A percentile compares a stretch with the other conserved stretches of the same genome.
phyloP scores from a whole-genome alignment of 108 stramenopile species.

The Asterionellopsis glacialis region DNA sequence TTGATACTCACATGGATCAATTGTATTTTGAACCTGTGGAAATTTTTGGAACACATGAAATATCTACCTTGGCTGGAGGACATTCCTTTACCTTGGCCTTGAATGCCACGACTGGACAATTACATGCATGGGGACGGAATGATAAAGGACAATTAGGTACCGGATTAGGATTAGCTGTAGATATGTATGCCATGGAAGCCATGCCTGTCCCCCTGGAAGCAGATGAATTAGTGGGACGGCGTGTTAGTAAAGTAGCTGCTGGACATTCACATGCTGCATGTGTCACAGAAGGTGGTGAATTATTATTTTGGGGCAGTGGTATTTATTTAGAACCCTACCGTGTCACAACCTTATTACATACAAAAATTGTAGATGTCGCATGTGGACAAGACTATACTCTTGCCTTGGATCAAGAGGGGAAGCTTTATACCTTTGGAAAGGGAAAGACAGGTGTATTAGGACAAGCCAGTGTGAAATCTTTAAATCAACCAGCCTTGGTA shows the following conservation, averaged over 20 bases:
- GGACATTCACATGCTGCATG: slow-evolving; percentile 84
- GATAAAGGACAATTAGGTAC: slow-evolving; percentile 86
- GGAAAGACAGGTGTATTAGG: slow-evolving; percentile 81
- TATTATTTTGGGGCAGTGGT: slow-evolving; percentile 90
- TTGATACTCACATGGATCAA: slow-evolving; percentile 65
- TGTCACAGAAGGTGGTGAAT: slow-evolving; percentile 74
- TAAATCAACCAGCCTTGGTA: slow-evolving; percentile 54
- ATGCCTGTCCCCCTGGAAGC: slow-evolving; percentile 69
- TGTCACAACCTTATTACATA: slow-evolving; percentile 41
- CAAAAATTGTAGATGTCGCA: slow-evolving; percentile 62
- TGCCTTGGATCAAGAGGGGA: slow-evolving; percentile 60
- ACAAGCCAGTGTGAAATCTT: slow-evolving; percentile 35
- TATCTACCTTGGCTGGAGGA: slow-evolving; percentile 60
- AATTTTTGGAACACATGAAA: slow-evolving; percentile 43
- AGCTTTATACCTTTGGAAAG: slow-evolving; percentile 59
- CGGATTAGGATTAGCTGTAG: slow-evolving; percentile 77
- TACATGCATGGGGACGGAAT: slow-evolving; percentile 84
- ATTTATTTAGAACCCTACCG: slow-evolving; percentile 69
- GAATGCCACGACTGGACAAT: slow-evolving; percentile 51
- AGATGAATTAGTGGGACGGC: slow-evolving; percentile 41
- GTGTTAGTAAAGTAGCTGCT: slow-evolving; percentile 67
- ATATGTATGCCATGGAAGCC: slow-evolving; percentile 85
- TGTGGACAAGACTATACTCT: slow-evolving; percentile 78
- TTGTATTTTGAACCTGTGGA: slow-evolving; percentile 82
- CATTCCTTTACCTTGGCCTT: slow-evolving; percentile 76